phyloP scores from a whole-genome alignment of 2,329 filamentous ascomycete genomes.

The Ophiocordyceps camponoti-leonardi region DNA sequence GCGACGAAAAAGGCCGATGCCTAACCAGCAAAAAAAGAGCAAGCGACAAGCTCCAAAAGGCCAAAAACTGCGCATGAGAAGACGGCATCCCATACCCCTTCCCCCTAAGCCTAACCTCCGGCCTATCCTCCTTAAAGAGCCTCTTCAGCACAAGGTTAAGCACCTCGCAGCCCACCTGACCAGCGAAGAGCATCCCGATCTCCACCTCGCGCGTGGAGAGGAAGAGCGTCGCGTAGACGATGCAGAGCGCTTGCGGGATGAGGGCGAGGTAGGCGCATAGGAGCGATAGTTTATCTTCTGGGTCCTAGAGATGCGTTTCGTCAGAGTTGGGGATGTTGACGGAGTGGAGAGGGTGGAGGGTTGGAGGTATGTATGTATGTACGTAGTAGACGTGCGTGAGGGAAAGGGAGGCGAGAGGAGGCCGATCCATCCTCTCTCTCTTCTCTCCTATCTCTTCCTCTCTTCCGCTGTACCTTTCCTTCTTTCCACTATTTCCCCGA shows the following conservation, averaged over 20 bases:
- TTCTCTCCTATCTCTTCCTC: too few relatives aligned
- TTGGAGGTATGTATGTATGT: too few relatives aligned
- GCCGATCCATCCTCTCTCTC: background rate
- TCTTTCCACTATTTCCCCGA: too few relatives aligned
- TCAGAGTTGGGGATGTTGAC: too few relatives aligned
- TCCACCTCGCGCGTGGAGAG: slow-evolving; percentile 87
- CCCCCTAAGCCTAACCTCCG: slow-evolving; percentile 55
- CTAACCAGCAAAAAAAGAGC: slow-evolving; percentile 70
- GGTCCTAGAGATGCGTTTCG: too few relatives aligned
- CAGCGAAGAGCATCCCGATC: slow-evolving; percentile 74
- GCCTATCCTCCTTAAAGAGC: slow-evolving; percentile 80
- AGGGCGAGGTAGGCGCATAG: slow-evolving; percentile 88
- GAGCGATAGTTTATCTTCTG: slow-evolving; percentile 68
- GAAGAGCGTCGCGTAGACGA: slow-evolving; percentile 78
- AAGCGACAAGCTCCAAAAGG: slow-evolving; percentile 77
- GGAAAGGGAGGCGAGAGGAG: slow-evolving; percentile 62
- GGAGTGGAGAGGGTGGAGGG: too few relatives aligned
- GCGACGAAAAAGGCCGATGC: slow-evolving; percentile 49
- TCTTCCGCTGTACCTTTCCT: too few relatives aligned
- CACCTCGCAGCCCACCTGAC: slow-evolving; percentile 81
- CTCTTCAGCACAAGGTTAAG: slow-evolving; percentile 84
- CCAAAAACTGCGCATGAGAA: slow-evolving; percentile 88
- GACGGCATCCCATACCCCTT: slow-evolving; percentile 96
- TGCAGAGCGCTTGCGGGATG: slow-evolving; percentile 75
- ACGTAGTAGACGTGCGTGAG: slow-evolving; percentile 96